Base-by-base conservation (phyloP, 1,139 yeast species). In the Casaregolazyma suthepensis region DNA sequence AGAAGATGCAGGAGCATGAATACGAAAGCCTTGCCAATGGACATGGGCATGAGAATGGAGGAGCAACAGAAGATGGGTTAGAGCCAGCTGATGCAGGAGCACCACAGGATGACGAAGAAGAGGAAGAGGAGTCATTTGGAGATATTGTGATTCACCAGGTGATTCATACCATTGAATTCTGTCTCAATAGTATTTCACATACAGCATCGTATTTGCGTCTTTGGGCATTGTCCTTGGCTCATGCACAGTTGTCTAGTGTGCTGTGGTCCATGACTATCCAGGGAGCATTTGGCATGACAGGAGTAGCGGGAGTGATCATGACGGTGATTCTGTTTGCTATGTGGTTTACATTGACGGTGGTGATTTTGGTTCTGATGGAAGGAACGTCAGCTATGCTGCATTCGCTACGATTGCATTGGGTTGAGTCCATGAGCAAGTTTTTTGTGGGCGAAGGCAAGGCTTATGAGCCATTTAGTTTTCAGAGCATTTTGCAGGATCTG, bases 311-410 rank as follows among this genome's bases (percentile, higher is more conserved):
- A 15, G 82, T 87, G 2, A 57, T 85, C 40, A 80, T 80, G 77
- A 83, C 90, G 0, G 93, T 91, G 23, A 69, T 83, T 45, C 71
- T 93, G 54, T 94, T 94, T 72, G 96, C 87, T 15, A 83, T 91
- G 83, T 94, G 99, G 99, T 90, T 94, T 69, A 81, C 83, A 3
- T 77, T 91, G 59, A 93, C 99, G 0, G 91, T 90, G 46, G 83
- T 90, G 61, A 90, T 94, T 56, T 78, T 94, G 68, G 98, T 94
- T 51, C 77, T 90, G 57, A 93, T 94, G 99, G 99, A 94, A 72
- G 99, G 99, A 52, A 94, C 99, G 0, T 87, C 96, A 45, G 99
- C 99, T 29, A 94, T 94, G 99, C 79, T 94, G 65, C 99, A 94
- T 72, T 87, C 97, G 23, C 79, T 94, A 64, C 87, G 99, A 71